Base-by-base conservation (phyloP, 192 early-diverging fungal genomes). In the Coemansia sp. region DNA sequence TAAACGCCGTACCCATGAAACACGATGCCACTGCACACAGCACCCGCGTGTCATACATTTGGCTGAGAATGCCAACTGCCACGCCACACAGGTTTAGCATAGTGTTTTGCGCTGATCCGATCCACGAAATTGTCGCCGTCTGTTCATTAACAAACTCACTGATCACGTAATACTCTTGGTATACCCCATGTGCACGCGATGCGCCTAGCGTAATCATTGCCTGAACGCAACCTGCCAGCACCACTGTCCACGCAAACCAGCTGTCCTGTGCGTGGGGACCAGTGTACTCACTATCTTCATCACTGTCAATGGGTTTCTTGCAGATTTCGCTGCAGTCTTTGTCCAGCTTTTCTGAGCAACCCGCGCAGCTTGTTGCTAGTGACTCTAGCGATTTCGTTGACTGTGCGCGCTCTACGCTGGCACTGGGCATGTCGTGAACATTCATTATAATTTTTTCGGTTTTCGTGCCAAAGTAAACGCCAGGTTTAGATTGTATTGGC, bases 151-250 rank as follows among this genome's bases (percentile, higher is more conserved):
- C 5, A 48, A 76, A 81, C 43, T 75, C 79, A 17, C 29, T 43
- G 2, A 66, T 36, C 1, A 72, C 60, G 46, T 81, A 81, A 52
- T 76, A 63, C 19, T 70, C 71, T 27, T 81, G 68, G 33, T 80
- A 75, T n/a, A 82, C 77, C 1, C 77, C 77, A n/a, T 79, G 76
- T 7, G 76, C 61, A 0, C 76, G 69, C 11, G 76, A 72, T 3
- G 52, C 66, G 4, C 76, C 76, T 10, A 79, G 43, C 5, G 76
- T 79, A 2, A 79, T 65, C 76, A 79, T 79, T 0, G 62, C 62
- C 50, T 62, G 62, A 9, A 79, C 26, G 53, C 70, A 72, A 9
- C 76, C 76, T 2, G 76, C 76, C 1, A 68, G 41, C 14, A 72
- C 70, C 3, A 79, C 60, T 18, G 59, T 24, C 76, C 76, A 79